phyloP scores from a whole-genome alignment of 352 stramenopile species.

The Pythium sukuiense region DNA sequence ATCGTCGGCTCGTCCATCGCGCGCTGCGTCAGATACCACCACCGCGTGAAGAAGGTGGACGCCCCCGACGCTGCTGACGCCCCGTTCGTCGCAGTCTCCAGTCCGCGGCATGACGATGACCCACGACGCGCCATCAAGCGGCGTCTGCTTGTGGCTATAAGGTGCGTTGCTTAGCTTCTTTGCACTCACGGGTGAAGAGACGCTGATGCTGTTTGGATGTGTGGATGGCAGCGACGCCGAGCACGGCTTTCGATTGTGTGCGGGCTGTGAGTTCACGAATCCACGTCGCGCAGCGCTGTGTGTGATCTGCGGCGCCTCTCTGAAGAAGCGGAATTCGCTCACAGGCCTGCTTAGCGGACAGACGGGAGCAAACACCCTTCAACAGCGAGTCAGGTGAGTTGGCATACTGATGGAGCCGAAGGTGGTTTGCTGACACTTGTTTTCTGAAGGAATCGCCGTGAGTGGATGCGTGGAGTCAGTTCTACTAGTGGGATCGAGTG shows the following conservation, averaged over 20 bases:
- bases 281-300: conserved; percentile 10
- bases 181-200: background rate
- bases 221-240: conserved; percentile 17
- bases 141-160: background rate
- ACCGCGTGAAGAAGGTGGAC: background rate
- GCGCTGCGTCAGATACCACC: background rate
- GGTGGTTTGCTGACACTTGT: background rate
- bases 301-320: conserved; percentile 16
- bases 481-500: conserved; percentile 8
- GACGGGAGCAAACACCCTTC: background rate
- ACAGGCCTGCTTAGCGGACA: background rate
- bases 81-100: background rate
- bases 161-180: background rate
- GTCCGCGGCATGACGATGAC: background rate
- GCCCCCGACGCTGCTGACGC: background rate
- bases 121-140: background rate
- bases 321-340: conserved; percentile 1
- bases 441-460: conserved; percentile 13
- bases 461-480: conserved; percentile 18
- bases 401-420: background rate
- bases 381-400: background rate
- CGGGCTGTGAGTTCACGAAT: conserved; percentile 22
- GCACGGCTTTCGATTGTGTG: conserved; percentile 10
- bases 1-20: background rate
- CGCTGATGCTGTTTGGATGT: background rate